Percentiles rank a stretch among this genome's conserved stretches.
These are phyloP conservation scores for Nitzschia putrida DNA, from an alignment of 108 stramenopile genomes.

Conservation along the genomic window DNA sequence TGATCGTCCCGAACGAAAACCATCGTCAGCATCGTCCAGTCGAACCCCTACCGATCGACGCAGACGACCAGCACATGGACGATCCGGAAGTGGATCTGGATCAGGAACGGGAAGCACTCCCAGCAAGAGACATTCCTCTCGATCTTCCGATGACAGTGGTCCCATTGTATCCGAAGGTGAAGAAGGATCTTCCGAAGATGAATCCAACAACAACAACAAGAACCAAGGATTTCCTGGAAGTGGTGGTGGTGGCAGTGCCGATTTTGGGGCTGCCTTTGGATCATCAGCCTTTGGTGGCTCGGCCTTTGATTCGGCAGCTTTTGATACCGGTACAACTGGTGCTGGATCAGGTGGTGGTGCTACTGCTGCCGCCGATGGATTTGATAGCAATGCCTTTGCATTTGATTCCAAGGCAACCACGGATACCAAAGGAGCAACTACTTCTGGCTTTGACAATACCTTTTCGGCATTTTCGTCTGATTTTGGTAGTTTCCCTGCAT, in stretches of 20 bases:
- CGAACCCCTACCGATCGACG: not conserved
- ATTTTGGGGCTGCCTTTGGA: not conserved
- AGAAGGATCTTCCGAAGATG: not conserved
- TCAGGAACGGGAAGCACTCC: not conserved
- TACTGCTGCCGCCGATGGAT: not conserved
- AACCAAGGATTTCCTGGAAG: not conserved
- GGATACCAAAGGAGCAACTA: not conserved
- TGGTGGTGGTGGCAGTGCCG: constrained; percentile 5
- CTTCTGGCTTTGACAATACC: constrained; percentile 1
- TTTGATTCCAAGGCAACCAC: not conserved
- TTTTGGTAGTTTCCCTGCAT: constrained; percentile 17
- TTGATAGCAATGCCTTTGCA: not conserved
- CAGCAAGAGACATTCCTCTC: not conserved
- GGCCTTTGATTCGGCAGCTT: not conserved
- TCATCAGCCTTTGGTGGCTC: constrained; percentile 5
- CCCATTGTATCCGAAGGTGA: not conserved
- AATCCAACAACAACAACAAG: not conserved
- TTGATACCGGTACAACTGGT: not conserved
- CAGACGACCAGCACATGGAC: not conserved
- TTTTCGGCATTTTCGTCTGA: constrained; percentile 28
- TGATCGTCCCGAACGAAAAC: not conserved
- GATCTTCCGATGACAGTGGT: not conserved
- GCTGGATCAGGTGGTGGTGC: not conserved
- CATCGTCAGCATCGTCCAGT: not conserved
- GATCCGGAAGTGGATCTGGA: not conserved